These are phyloP conservation scores for Psilocybe cubensis DNA, from an alignment of 768 basidiomycete species.

Conservation along the genomic window DNA sequence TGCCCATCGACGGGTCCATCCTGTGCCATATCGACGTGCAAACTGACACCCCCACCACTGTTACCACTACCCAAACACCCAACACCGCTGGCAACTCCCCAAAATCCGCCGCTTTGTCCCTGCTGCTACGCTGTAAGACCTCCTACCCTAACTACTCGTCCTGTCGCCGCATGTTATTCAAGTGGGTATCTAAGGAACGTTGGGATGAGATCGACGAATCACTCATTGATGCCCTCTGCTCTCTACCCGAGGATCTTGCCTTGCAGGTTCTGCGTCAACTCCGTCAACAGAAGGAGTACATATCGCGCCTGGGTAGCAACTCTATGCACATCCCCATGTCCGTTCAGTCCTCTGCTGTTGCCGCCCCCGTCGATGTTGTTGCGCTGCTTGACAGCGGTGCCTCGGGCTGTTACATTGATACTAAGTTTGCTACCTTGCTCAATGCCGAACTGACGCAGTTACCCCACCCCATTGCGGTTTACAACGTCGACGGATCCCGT, in stretches of 20 bases:
- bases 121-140: not conserved
- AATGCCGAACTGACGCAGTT: not conserved
- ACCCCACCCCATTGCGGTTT: slow-evolving; percentile 9
- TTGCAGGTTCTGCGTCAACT: slow-evolving; percentile 1
- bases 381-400: slow-evolving; percentile 18
- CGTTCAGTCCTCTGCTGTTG: not conserved
- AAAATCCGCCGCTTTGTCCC: not conserved
- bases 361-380: not conserved
- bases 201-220: not conserved
- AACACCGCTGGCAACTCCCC: not conserved
- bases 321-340: not conserved
- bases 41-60: not conserved
- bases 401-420: slow-evolving; percentile 6
- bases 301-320: not conserved
- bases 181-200: not conserved
- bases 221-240: not conserved
- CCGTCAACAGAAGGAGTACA: not conserved
- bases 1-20: not conserved
- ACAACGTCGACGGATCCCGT: slow-evolving; percentile 14
- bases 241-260: not conserved
- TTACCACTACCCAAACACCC: no score
- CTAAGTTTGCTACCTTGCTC: not conserved
- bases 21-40: not conserved
- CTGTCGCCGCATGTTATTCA: not conserved
- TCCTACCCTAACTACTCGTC: not conserved